phyloP scores from a whole-genome alignment of 805 yeast genomes.

The Spathaspora arborariae region DNA sequence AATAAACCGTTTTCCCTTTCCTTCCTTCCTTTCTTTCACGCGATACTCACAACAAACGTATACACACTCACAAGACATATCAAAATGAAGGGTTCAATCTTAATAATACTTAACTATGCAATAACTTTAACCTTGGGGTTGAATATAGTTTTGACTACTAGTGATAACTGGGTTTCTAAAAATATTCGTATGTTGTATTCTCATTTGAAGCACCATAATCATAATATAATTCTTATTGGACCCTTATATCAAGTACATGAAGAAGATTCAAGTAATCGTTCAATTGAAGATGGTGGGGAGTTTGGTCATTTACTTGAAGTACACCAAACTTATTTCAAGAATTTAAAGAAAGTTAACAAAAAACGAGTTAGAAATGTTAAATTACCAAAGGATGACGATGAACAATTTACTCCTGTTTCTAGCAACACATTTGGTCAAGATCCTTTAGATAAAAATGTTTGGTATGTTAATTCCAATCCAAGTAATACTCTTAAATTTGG shows the following conservation, averaged over 20 bases:
- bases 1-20: not conserved
- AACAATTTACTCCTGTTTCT: slow-evolving; percentile 6
- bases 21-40: not conserved
- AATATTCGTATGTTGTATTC: slow-evolving; percentile 26
- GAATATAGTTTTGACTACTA: slow-evolving; percentile 27
- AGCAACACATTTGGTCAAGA: slow-evolving; percentile 28
- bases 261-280: not conserved
- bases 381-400: not conserved
- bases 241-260: slow-evolving; percentile 22
- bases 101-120: not conserved
- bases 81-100: not conserved
- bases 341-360: slow-evolving; percentile 8
- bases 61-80: no score
- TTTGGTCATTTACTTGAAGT: slow-evolving; percentile 29
- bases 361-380: slow-evolving; percentile 20
- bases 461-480: slow-evolving; percentile 32
- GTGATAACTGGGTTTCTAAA: slow-evolving; percentile 38
- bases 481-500: slow-evolving; percentile 22
- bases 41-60: no score
- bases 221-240: slow-evolving; percentile 29
- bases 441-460: slow-evolving; percentile 25
- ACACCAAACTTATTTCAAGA: slow-evolving; percentile 26
- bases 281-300: slow-evolving; percentile 27
- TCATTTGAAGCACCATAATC: slow-evolving; percentile 23
- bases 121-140: slow-evolving; percentile 9